These are phyloP conservation scores for Russula foetens DNA, from an alignment of 768 basidiomycete species.

Conservation along the genomic window DNA sequence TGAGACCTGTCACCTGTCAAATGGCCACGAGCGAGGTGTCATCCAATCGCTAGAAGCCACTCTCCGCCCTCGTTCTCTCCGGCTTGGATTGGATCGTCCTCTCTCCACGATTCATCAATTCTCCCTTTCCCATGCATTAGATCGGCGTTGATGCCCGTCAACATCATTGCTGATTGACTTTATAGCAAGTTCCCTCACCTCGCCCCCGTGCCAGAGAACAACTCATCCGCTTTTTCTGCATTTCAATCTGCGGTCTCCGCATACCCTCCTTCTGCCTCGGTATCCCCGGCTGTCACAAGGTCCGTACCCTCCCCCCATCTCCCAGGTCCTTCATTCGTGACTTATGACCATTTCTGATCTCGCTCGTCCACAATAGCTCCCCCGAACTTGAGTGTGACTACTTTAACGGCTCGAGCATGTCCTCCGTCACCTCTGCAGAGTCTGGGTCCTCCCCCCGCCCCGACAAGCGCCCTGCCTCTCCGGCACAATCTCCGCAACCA, in stretches of 20 bases:
- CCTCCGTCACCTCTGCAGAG: conserved; percentile 66
- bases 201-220: background rate
- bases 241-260: conserved; percentile 9
- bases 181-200: conserved; percentile 20
- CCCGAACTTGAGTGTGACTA: conserved; percentile 37
- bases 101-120: conserved; percentile 11
- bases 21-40: conserved; percentile 14
- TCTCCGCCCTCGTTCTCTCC: background rate
- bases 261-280: conserved; percentile 14
- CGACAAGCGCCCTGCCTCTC: conserved; percentile 54
- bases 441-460: conserved; percentile 50
- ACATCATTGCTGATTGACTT: conserved; percentile 18
- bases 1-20: conserved; percentile 17
- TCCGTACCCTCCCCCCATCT: background rate
- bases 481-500: conserved; percentile 33
- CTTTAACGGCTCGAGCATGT: conserved; percentile 65
- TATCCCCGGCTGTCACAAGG: conserved; percentile 21
- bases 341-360: conserved; percentile 1
- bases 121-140: conserved; percentile 12
- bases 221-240: conserved; percentile 13
- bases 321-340: background rate
- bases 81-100: conserved; percentile 18
- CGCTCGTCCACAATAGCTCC: conserved; percentile 23
- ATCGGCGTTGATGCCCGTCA: conserved; percentile 16
- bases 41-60: conserved; percentile 8